Evolutionary conservation across 177 flowering plant species (phyloP).

Genomic region (Vitis hybrid): DNA sequence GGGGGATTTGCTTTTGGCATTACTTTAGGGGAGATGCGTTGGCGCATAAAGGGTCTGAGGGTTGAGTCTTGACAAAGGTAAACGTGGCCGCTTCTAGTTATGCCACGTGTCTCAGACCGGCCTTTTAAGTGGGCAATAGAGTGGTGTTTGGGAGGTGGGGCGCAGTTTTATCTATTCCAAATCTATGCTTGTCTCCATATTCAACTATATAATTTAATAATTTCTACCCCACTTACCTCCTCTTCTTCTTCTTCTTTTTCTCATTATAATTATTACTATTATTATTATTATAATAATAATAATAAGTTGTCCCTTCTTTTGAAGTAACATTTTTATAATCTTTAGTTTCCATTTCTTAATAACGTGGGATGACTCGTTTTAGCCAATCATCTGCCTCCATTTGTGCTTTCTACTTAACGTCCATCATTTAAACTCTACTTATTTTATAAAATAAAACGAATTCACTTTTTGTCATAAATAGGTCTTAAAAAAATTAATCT

Average conservation of each 20-base stretch:
- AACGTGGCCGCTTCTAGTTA: not conserved
- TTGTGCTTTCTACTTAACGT: too few species aligned
- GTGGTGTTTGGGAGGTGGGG: slow-evolving; percentile 21
- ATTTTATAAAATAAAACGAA: too few species aligned
- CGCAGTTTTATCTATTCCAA: slow-evolving; percentile 14
- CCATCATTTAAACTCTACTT: too few species aligned
- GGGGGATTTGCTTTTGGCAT: slow-evolving; percentile 12
- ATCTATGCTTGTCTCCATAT: slow-evolving; percentile 15
- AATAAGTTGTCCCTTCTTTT: too few species aligned
- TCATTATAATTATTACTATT: not conserved
- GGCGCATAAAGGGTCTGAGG: slow-evolving; percentile 12
- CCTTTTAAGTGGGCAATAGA: not conserved
- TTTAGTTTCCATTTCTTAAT: too few species aligned
- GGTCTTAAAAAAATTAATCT: too few species aligned
- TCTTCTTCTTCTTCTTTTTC: not conserved
- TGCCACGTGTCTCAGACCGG: not conserved
- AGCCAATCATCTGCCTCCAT: too few species aligned
- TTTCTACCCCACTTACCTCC: not conserved
- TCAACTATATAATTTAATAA: too few species aligned
- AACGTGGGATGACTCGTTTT: too few species aligned
- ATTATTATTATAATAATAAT: not conserved
- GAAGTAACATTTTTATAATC: too few species aligned
- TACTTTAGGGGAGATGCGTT: slow-evolving; percentile 14
- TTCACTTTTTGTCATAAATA: too few species aligned
- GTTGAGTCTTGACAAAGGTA: too few species aligned